Conservation (phyloP, 2,329 filamentous ascomycete species). For the Curvularia lunata region DNA sequence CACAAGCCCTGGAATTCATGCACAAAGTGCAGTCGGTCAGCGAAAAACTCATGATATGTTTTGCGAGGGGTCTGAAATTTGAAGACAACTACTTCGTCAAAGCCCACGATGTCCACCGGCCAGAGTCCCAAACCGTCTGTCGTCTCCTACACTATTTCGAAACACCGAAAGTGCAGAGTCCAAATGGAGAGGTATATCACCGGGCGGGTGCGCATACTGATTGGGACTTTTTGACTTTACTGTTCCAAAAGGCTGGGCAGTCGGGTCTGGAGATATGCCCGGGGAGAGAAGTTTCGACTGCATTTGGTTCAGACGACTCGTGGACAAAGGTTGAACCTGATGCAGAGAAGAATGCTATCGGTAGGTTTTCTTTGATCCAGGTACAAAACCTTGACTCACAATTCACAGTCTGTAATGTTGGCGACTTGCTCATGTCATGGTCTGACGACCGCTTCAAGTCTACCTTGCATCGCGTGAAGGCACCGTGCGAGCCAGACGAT, state of each 20-base stretch:
- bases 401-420: conserved; percentile 68
- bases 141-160: conserved; percentile 63
- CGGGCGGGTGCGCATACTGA: conserved; percentile 69
- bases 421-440: conserved; percentile 71
- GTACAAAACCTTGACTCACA: neutral
- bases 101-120: conserved; percentile 58
- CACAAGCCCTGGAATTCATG: conserved; percentile 60
- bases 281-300: conserved; percentile 65
- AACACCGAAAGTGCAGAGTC: conserved; percentile 45
- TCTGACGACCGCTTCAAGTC: conserved; percentile 71
- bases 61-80: conserved; percentile 64
- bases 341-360: conserved; percentile 23
- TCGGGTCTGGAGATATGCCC: conserved; percentile 70
- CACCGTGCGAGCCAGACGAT: conserved; percentile 60
- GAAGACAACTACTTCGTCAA: conserved; percentile 63
- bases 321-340: conserved; percentile 66
- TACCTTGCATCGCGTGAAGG: conserved; percentile 69
- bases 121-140: conserved; percentile 61
- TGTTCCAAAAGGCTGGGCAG: conserved; percentile 68
- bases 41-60: conserved; percentile 64
- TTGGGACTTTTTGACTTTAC: conserved; percentile 67
- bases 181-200: conserved; percentile 55
- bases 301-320: conserved; percentile 63
- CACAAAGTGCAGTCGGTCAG: conserved; percentile 59
- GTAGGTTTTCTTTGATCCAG: conserved; percentile 8